These are phyloP conservation scores for Erysimum cheiri DNA, from an alignment of 441 rosid genomes.

Conservation along the genomic window DNA sequence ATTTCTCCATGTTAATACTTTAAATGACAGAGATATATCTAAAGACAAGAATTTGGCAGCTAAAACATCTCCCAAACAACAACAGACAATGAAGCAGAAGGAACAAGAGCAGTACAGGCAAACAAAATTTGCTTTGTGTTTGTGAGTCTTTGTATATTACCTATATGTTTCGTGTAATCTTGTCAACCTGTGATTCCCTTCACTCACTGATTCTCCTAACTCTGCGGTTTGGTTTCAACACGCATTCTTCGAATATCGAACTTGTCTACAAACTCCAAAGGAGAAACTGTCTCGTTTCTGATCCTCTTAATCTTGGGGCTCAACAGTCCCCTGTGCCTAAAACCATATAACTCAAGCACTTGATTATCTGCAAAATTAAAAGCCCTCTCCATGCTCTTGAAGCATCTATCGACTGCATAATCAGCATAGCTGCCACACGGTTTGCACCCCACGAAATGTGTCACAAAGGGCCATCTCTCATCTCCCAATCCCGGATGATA, in stretches of 20 bases:
- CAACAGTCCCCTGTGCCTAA: conserved; percentile 78
- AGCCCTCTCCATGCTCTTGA: conserved; percentile 93
- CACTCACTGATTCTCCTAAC: conserved; percentile 22
- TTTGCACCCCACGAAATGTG: conserved; percentile 97
- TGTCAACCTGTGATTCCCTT: not conserved
- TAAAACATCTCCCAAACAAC: conserved; percentile 5
- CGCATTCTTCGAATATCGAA: conserved; percentile 74
- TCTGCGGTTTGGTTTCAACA: conserved; percentile 40
- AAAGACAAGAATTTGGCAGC: not conserved
- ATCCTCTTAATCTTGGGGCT: conserved; percentile 91
- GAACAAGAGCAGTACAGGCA: not conserved
- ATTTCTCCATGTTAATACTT: not conserved
- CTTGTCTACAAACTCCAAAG: conserved; percentile 74
- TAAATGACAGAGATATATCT: not conserved
- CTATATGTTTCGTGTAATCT: not conserved
- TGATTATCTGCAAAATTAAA: conserved; percentile 97
- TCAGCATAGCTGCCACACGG: conserved; percentile 97
- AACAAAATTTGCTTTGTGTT: not conserved
- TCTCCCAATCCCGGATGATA: conserved; percentile 95
- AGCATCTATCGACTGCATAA: conserved; percentile 88
- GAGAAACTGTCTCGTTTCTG: conserved; percentile 77
- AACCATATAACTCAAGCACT: conserved; percentile 87
- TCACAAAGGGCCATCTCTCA: conserved; percentile 98
- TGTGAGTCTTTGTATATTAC: not conserved
- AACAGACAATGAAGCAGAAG: conserved; percentile 2